A percentile compares a stretch with the other conserved stretches of the same genome.
Evolutionary conservation across 2,329 filamentous ascomycete genomes (phyloP).

Genomic region (Colletotrichum agaves): DNA sequence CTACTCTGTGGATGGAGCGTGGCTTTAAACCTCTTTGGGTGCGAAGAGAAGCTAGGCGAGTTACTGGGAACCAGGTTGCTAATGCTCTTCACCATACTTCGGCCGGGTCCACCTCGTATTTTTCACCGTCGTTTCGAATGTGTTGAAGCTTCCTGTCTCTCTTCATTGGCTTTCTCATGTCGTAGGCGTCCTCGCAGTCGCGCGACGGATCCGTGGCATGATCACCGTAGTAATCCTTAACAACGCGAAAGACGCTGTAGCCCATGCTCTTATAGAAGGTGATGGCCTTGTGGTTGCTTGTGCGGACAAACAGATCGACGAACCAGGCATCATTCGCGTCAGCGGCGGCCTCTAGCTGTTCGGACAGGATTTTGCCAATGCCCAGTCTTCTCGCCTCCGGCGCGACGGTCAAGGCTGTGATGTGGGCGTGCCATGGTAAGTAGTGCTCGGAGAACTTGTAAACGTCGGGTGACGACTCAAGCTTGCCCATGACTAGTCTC

Average conservation of each 20-base stretch:
- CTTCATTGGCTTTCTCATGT: constrained; percentile 94
- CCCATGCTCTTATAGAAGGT: constrained; percentile 90
- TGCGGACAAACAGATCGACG: constrained; percentile 92
- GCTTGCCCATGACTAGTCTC: constrained; percentile 88
- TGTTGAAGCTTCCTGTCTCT: constrained; percentile 82
- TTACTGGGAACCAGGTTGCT: constrained; percentile 2
- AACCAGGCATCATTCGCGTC: constrained; percentile 92
- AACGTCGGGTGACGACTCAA: constrained; percentile 84
- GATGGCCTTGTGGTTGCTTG: constrained; percentile 88
- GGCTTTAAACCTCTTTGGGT: constrained; percentile 43
- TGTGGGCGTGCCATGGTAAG: constrained; percentile 99
- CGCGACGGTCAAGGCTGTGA: constrained; percentile 93
- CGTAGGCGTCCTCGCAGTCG: constrained; percentile 86
- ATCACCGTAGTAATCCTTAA: constrained; percentile 93
- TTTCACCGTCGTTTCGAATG: constrained; percentile 83
- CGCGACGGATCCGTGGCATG: constrained; percentile 73
- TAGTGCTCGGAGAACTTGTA: constrained; percentile 85
- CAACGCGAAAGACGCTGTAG: constrained; percentile 88
- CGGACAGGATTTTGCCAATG: constrained; percentile 84
- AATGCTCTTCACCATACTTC: constrained; percentile 78
- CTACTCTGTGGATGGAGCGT: constrained; percentile 59
- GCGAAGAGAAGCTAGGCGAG: background rate
- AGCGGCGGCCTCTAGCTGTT: constrained; percentile 83
- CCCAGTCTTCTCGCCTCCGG: constrained; percentile 87
- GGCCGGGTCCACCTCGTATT: constrained; percentile 79